Conservation (phyloP, 805 yeast genomes). For the Clavispora asparagi region DNA sequence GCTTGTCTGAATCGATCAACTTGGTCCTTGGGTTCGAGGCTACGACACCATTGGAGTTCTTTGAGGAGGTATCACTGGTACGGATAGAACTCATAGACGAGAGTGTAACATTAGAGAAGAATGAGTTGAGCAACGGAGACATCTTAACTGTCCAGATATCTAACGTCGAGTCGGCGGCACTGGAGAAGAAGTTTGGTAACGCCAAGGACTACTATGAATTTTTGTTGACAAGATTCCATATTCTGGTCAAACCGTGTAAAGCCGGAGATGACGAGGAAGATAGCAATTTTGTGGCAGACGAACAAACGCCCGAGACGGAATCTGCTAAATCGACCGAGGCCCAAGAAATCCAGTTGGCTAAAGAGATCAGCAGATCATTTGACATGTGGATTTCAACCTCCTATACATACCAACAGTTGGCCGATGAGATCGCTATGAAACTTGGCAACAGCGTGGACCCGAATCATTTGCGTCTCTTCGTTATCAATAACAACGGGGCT, state of each 20-base stretch:
- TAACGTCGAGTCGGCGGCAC: conserved; percentile 16
- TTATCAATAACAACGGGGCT: conserved; percentile 54
- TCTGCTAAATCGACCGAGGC: conserved; percentile 9
- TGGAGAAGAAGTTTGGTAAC: conserved; percentile 16
- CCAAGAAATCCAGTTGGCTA: conserved; percentile 15
- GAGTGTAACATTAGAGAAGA: conserved; percentile 42
- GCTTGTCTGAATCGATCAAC: conserved; percentile 37
- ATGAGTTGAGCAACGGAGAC: conserved; percentile 66
- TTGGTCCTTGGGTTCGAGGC: conserved; percentile 36
- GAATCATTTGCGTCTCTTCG: conserved; percentile 58
- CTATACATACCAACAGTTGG: conserved; percentile 54
- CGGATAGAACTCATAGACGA: conserved; percentile 43
- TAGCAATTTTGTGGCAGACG: conserved; percentile 37
- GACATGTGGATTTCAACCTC: conserved; percentile 67
- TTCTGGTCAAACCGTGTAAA: conserved; percentile 44
- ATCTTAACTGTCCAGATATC: conserved; percentile 41
- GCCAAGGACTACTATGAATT: conserved; percentile 48
- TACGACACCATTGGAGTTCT: conserved; percentile 32
- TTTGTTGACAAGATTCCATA: conserved; percentile 55
- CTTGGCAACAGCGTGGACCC: conserved; percentile 48
- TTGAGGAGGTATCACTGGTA: conserved; percentile 59
- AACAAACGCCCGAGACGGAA: conserved; percentile 4
- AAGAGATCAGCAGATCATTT: conserved; percentile 26
- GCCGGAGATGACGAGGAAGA: conserved; percentile 46
- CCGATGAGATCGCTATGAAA: conserved; percentile 52